Conservation (phyloP, 1,284 basidiomycete species). For the Pseudozyma thailandica region DNA sequence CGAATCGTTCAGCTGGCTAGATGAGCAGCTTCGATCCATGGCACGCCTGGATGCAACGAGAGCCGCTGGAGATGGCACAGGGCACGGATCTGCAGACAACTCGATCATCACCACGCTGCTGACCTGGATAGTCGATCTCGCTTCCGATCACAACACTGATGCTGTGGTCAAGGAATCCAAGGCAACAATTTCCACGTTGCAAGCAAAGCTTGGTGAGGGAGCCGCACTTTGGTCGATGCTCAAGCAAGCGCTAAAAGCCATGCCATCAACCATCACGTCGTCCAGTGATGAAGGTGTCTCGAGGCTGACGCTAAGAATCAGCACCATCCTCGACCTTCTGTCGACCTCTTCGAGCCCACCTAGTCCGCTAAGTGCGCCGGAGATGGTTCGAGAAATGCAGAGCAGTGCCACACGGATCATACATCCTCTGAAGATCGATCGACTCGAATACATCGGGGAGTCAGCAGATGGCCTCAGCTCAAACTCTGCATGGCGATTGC, state of each 20-base stretch:
- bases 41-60: conserved; percentile 9
- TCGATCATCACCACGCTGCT: conserved; percentile 20
- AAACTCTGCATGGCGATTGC: conserved; percentile 16
- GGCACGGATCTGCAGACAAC: background rate
- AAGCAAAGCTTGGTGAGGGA: conserved; percentile 3
- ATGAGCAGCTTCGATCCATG: conserved; percentile 21
- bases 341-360: background rate
- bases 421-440: conserved; percentile 13
- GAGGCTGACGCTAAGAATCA: conserved; percentile 22
- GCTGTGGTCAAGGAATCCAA: conserved; percentile 3
- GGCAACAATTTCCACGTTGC: conserved; percentile 8
- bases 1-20: conserved; percentile 37
- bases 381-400: conserved; percentile 17
- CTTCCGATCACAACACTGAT: conserved; percentile 10
- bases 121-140: conserved; percentile 38
- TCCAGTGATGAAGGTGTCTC: conserved; percentile 21
- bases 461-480: background rate
- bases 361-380: background rate
- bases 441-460: conserved; percentile 16
- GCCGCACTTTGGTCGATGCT: conserved; percentile 12
- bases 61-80: background rate
- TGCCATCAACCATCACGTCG: conserved; percentile 16
- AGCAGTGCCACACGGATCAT: conserved; percentile 1
- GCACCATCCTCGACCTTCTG: conserved; percentile 11
- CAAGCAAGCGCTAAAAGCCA: conserved; percentile 10